Percentiles rank a stretch among this genome's conserved stretches.
Evolutionary conservation across 2,329 filamentous ascomycete genomes (phyloP).

Genomic region (Endothia cerciana): DNA sequence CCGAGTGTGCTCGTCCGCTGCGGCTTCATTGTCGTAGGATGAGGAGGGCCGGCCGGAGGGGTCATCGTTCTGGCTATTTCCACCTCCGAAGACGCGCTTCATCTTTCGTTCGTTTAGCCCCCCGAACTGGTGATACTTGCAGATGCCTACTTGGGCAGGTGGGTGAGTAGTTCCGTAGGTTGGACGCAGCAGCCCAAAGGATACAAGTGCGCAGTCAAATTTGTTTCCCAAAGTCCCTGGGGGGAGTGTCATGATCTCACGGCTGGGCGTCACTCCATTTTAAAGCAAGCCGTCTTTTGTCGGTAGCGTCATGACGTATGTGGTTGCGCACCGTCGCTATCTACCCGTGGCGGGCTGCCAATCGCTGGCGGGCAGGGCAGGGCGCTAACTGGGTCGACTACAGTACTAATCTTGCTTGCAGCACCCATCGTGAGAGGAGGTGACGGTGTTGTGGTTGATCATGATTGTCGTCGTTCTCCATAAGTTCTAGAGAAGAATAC

Average conservation of each 20-base stretch:
- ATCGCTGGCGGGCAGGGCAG: neutral
- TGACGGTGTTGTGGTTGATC: neutral
- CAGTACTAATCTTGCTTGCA: neutral
- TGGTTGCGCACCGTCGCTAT: slow-evolving; percentile 18
- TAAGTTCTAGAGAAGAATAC: neutral
- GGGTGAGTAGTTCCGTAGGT: neutral
- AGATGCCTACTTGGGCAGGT: slow-evolving; percentile 6
- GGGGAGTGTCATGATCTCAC: neutral
- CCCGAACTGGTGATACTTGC: neutral
- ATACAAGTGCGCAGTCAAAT: neutral
- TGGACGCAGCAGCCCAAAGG: neutral
- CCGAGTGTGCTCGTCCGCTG: slow-evolving; percentile 59
- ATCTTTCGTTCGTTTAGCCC: slow-evolving; percentile 7
- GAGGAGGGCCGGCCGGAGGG: slow-evolving; percentile 33
- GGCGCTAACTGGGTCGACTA: neutral
- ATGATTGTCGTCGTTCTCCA: neutral
- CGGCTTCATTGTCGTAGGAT: slow-evolving; percentile 32
- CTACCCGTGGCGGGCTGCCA: slow-evolving; percentile 11
- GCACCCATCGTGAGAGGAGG: slow-evolving; percentile 4
- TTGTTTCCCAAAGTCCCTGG: neutral
- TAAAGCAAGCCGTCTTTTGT: neutral
- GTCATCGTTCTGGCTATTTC: slow-evolving; percentile 32
- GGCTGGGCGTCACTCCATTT: neutral
- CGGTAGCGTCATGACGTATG: slow-evolving; percentile 20
- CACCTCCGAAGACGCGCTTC: slow-evolving; percentile 26